phyloP scores from a whole-genome alignment of 805 yeast genomes.

The Candida peoriensis region DNA sequence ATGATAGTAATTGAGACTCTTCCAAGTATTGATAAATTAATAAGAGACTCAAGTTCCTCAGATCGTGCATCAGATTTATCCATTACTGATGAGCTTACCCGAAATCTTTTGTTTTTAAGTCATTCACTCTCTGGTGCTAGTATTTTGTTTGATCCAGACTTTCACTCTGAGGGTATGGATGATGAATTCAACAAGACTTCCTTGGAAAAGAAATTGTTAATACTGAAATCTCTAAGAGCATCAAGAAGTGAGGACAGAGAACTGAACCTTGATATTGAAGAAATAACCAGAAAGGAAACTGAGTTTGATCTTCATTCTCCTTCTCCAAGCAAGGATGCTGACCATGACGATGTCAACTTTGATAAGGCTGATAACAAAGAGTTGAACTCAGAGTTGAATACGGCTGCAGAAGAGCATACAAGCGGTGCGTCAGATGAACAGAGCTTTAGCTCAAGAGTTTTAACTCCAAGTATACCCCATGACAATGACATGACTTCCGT shows the following conservation, averaged over 20 bases:
- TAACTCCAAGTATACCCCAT: slow-evolving; percentile 27
- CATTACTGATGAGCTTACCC: slow-evolving; percentile 48
- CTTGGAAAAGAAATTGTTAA: slow-evolving; percentile 24
- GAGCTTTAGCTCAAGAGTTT: slow-evolving; percentile 28
- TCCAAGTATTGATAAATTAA: slow-evolving; percentile 33
- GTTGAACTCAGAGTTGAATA: slow-evolving; percentile 11
- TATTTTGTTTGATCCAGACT: slow-evolving; percentile 68
- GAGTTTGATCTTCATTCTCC: slow-evolving; percentile 11
- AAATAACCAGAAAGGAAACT: slow-evolving; percentile 27
- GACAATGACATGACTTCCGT: slow-evolving; percentile 34
- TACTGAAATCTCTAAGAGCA: slow-evolving; percentile 32
- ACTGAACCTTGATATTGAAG: slow-evolving; percentile 33
- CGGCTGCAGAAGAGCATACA: slow-evolving; percentile 23
- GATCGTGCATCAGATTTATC: slow-evolving; percentile 21
- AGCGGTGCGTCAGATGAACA: slow-evolving; percentile 30
- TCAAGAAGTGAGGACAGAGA: slow-evolving; percentile 30
- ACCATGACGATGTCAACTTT: slow-evolving; percentile 20
- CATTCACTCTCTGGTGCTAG: slow-evolving; percentile 67
- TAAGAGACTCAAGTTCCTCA: slow-evolving; percentile 26
- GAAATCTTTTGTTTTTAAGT: slow-evolving; percentile 51
- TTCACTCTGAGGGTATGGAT: slow-evolving; percentile 26
- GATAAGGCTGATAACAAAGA: slow-evolving; percentile 22
- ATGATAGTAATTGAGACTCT: slow-evolving; percentile 41
- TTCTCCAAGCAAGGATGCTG: slow-evolving; percentile 2
- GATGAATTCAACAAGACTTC: slow-evolving; percentile 9